Evolutionary conservation across 2,329 filamentous ascomycete species (phyloP).

Genomic region (Leptoxyphium fumago): DNA sequence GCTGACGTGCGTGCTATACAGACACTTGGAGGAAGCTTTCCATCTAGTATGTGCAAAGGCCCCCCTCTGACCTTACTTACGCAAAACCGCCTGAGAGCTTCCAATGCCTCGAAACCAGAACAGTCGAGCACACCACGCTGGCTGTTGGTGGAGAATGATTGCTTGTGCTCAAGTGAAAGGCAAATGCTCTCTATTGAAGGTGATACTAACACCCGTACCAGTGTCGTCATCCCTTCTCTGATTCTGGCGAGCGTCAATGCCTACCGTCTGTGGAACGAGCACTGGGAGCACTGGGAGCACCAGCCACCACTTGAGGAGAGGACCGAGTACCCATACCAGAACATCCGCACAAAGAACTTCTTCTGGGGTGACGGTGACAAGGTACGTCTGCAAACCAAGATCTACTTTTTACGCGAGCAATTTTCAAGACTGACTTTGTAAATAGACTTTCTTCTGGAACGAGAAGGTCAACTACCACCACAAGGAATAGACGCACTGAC

Average conservation of each 20-base stretch:
- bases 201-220: conserved; percentile 22
- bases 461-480: conserved; percentile 92
- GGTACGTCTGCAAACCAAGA: conserved; percentile 34
- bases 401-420: background rate
- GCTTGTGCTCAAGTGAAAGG: too few relatives aligned
- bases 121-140: too few relatives aligned
- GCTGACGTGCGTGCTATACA: conserved; percentile 23
- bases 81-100: too few relatives aligned
- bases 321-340: conserved; percentile 90
- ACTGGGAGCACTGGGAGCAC: conserved; percentile 93
- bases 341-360: conserved; percentile 93
- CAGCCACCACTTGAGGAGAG: conserved; percentile 79
- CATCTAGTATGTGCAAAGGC: conserved; percentile 59
- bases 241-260: conserved; percentile 64
- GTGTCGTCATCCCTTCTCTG: conserved; percentile 60
- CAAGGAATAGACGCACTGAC: conserved; percentile 40
- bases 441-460: conserved; percentile 61
- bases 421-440: conserved; percentile 1
- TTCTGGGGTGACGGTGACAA: conserved; percentile 93
- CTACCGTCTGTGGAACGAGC: conserved; percentile 81
- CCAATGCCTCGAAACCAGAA: too few relatives aligned
- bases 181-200: too few relatives aligned
- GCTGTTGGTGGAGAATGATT: too few relatives aligned
- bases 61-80: too few relatives aligned
- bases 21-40: conserved; percentile 94